Evolutionary conservation across 192 early-diverging fungal genomes (phyloP).

Genomic region (Linnemannia hyalina): DNA sequence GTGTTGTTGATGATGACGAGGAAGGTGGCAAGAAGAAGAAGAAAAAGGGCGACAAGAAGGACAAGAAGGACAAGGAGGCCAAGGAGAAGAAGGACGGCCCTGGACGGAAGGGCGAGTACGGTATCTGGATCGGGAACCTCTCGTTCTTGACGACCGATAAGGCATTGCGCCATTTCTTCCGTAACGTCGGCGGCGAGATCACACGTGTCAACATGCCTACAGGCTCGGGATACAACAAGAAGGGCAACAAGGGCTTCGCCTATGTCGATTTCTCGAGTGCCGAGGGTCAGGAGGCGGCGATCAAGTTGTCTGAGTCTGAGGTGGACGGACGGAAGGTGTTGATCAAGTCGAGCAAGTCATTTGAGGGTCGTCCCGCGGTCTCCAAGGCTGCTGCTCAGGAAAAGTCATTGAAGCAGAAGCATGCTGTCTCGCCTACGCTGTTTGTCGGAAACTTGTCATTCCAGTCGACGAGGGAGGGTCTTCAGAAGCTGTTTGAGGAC

Average conservation of each 20-base stretch:
- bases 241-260: slow-evolving; percentile 72
- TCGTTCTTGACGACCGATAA: slow-evolving; percentile 70
- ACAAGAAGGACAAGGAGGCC: slow-evolving; percentile 55
- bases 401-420: slow-evolving; percentile 63
- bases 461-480: slow-evolving; percentile 61
- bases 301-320: slow-evolving; percentile 72
- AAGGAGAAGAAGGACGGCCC: slow-evolving; percentile 58
- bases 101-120: slow-evolving; percentile 62
- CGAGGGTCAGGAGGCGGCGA: slow-evolving; percentile 65
- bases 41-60: slow-evolving; percentile 47
- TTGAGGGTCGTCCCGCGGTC: slow-evolving; percentile 65
- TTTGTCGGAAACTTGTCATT: slow-evolving; percentile 80
- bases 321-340: slow-evolving; percentile 72
- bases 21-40: slow-evolving; percentile 32
- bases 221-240: slow-evolving; percentile 57
- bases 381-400: slow-evolving; percentile 48
- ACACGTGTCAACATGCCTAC: slow-evolving; percentile 64
- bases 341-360: slow-evolving; percentile 78
- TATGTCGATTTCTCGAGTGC: slow-evolving; percentile 76
- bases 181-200: slow-evolving; percentile 57
- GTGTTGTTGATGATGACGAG: slow-evolving; percentile 3
- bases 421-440: slow-evolving; percentile 71
- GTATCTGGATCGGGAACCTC: slow-evolving; percentile 83
- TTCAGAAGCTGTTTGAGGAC: slow-evolving; percentile 70
- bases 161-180: slow-evolving; percentile 70